phyloP scores from a whole-genome alignment of 75 land plant species.

The Sequoia sempervirens region DNA sequence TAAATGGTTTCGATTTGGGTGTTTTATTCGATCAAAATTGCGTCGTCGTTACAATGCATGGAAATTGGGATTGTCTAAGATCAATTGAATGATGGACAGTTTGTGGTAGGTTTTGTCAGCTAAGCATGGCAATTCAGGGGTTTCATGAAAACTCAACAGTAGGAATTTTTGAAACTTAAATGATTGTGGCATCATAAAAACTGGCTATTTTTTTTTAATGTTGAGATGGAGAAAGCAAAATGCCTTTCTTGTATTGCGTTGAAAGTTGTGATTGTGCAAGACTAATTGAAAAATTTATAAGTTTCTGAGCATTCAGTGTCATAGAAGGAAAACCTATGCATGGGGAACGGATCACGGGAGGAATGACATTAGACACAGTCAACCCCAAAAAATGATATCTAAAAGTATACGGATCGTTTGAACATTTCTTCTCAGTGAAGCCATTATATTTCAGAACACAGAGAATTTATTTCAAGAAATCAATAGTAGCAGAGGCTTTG shows the following conservation, averaged over 20 bases:
- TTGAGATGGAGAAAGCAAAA: not conserved
- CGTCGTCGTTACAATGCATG: not conserved
- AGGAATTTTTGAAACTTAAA: not conserved
- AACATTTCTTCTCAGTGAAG: not conserved
- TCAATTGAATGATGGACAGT: not conserved
- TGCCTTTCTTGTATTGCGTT: not conserved
- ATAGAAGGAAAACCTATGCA: not conserved
- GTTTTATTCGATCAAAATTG: not conserved
- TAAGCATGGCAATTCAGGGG: not conserved
- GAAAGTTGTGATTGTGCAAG: not conserved
- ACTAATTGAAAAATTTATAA: not conserved
- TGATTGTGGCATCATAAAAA: not conserved
- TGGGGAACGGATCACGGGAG: not conserved
- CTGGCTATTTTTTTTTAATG: not conserved
- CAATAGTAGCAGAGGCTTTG: no score
- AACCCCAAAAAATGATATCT: not conserved
- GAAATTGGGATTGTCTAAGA: not conserved
- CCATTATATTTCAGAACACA: not conserved
- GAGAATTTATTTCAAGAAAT: not conserved
- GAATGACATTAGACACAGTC: not conserved
- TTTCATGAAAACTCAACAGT: not conserved
- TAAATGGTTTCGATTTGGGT: not conserved
- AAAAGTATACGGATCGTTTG: not conserved
- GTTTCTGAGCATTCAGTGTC: not conserved
- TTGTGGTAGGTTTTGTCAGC: not conserved